phyloP scores from a whole-genome alignment of 345 rosid species.

The Moricandia arvensis region DNA sequence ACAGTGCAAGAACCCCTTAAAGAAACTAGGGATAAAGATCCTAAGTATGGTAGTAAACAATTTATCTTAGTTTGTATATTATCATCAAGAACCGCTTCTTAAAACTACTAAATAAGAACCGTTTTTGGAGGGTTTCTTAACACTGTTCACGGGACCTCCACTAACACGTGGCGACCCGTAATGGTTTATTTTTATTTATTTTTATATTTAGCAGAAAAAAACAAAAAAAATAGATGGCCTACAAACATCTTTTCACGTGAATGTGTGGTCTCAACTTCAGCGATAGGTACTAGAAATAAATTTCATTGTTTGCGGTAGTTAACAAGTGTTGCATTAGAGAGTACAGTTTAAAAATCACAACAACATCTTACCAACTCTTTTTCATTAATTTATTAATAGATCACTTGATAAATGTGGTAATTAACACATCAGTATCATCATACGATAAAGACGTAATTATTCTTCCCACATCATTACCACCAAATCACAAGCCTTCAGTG shows the following conservation, averaged over 20 bases:
- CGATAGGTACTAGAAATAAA: not conserved
- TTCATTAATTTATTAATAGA: not conserved
- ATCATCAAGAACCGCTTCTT: no score
- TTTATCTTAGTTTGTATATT: no score
- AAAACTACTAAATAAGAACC: no score
- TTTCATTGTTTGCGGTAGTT: not conserved
- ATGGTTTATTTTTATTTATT: no score
- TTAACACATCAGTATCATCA: slow-evolving; percentile 1
- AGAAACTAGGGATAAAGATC: no score
- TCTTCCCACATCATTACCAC: not conserved
- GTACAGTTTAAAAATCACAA: not conserved
- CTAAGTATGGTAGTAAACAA: no score
- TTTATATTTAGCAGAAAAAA: no score
- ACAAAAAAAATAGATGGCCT: no score
- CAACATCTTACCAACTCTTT: not conserved
- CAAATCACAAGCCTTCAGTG: slow-evolving; percentile 48
- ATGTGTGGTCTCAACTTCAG: not conserved
- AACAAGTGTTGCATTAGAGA: not conserved
- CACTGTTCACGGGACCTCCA: no score
- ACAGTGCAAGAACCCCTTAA: no score
- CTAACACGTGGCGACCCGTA: no score
- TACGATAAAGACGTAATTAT: not conserved
- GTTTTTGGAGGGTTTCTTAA: no score
- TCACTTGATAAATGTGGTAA: not conserved
- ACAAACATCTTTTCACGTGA: not conserved